These are phyloP conservation scores for Ophiostoma piceae DNA, from an alignment of 2,329 filamentous ascomycete species.

Conservation along the genomic window DNA sequence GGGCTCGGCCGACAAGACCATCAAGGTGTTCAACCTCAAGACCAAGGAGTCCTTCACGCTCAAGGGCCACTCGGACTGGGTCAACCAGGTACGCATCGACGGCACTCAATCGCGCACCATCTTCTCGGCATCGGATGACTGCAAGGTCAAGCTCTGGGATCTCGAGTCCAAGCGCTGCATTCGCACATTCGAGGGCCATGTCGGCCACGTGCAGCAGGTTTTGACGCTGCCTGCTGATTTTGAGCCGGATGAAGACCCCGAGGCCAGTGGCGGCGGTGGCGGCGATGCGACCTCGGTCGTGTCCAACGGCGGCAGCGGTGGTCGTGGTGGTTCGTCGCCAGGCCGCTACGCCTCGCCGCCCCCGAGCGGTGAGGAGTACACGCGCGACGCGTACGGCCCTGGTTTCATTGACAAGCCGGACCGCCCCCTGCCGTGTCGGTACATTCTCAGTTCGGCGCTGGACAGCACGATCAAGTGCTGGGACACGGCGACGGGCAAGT, in stretches of 20 bases:
- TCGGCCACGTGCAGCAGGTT: conserved; percentile 92
- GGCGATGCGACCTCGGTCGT: conserved; percentile 50
- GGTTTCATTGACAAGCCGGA: conserved; percentile 56
- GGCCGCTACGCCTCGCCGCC: conserved; percentile 23
- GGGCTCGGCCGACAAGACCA: conserved; percentile 80
- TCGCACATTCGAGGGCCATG: conserved; percentile 75
- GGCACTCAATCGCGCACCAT: conserved; percentile 68
- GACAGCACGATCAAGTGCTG: conserved; percentile 90
- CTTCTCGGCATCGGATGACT: conserved; percentile 90
- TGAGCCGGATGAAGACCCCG: conserved; percentile 67
- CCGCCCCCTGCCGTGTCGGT: conserved; percentile 72
- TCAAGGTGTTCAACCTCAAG: conserved; percentile 90
- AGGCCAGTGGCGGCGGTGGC: conserved; percentile 38
- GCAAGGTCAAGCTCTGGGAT: conserved; percentile 66
- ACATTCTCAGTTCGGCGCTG: conserved; percentile 88
- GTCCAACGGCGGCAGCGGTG: conserved; percentile 42
- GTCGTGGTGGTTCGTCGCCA: conserved; percentile 30
- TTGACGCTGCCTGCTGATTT: conserved; percentile 80
- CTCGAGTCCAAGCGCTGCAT: conserved; percentile 78
- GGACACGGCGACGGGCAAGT: conserved; percentile 77
- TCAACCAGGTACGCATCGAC: conserved; percentile 92
- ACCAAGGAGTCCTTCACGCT: conserved; percentile 75
- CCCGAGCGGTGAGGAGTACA: conserved; percentile 34
- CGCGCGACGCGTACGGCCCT: conserved; percentile 53
- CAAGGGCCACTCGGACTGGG: conserved; percentile 85